Evolutionary conservation across 768 basidiomycete species (phyloP).

Genomic region (Tulasnella calospora): DNA sequence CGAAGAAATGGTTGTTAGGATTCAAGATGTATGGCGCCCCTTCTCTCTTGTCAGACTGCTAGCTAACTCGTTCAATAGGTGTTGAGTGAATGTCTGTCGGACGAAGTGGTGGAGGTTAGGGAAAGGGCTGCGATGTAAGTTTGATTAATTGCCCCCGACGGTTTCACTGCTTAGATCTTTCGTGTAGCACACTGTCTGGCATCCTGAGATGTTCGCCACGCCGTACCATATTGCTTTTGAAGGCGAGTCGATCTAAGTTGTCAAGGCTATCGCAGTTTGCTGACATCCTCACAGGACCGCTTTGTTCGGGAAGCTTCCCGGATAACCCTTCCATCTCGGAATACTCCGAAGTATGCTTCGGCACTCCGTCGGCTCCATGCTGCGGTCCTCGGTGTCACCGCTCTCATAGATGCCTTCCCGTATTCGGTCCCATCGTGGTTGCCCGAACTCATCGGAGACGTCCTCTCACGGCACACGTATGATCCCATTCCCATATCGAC

Average conservation of each 20-base stretch:
- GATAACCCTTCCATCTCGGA: constrained; percentile 59
- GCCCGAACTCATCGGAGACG: constrained; percentile 73
- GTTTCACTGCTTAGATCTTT: constrained; percentile 30
- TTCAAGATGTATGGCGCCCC: constrained; percentile 61
- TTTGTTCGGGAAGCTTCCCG: constrained; percentile 70
- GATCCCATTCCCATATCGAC: constrained; percentile 55
- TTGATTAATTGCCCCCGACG: background rate
- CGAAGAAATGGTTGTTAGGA: constrained; percentile 69
- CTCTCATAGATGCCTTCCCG: constrained; percentile 88
- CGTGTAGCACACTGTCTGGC: constrained; percentile 38
- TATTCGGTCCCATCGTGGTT: constrained; percentile 95
- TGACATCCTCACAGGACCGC: constrained; percentile 50
- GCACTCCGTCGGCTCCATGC: constrained; percentile 78
- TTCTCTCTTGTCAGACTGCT: background rate
- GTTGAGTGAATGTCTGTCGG: constrained; percentile 65
- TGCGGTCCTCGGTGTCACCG: constrained; percentile 89
- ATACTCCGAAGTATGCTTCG: constrained; percentile 59
- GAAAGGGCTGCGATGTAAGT: constrained; percentile 37
- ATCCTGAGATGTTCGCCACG: constrained; percentile 43
- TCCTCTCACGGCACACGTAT: constrained; percentile 76
- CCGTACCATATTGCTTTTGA: constrained; percentile 41
- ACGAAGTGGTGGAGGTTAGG: constrained; percentile 42
- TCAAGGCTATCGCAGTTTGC: background rate
- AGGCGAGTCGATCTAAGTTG: constrained; percentile 29
- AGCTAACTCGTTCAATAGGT: constrained; percentile 43